Evolutionary conservation across 108 stramenopile genomes (phyloP), one percentile per base, ranked within the genome.

Genomic region (Skeletonema tropicum): DNA sequence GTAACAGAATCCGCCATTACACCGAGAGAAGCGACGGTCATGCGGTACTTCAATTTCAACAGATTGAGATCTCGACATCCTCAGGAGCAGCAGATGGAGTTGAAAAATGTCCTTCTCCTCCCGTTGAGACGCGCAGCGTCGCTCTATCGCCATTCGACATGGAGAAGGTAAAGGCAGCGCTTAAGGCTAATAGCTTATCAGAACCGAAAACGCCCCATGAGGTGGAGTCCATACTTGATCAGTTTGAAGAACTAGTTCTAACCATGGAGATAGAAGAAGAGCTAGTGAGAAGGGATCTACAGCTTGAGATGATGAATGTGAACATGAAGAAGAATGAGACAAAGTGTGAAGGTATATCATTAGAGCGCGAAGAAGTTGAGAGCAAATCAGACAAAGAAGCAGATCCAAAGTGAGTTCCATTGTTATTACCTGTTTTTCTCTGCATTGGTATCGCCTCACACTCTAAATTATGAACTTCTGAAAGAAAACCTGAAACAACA

Each of bases 101-200:
- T 9, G 14, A 6, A 32, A 55, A 48, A 17, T 17, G 45, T 57
- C 12, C 19, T 0, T 31, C 29, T 1, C 17, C 29, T 52, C 7
- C 32, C 0, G 46, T 57, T 5, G 61, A 52, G 39, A 65, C 35
- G 3, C 25, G 57, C 55, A 76, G 60, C 58, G 30, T 76, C 9
- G 75, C 58, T 13, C 21, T 62, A 32, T 76, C 75, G 33, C 75
- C 75, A 49, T 75, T 75, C 30, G 58, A 75, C 45, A 61, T 66
- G 57, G 57, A 7, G 6, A 75, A 66, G 65, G 74, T 75, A 5
- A 23, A 64, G 35, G 64, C 73, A 65, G 73, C 73, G 12, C 49
- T 74, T 11, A 48, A 32, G 31, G 52, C 33, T 5, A 39, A 74
- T 59, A n/a, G 30, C 21, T 9, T 3, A 25, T 10, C 49, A 15